A percentile compares a stretch with the other conserved stretches of the same genome.
Evolutionary conservation across 83 land plant genomes (phyloP).

Genomic region (Picea mariana): DNA sequence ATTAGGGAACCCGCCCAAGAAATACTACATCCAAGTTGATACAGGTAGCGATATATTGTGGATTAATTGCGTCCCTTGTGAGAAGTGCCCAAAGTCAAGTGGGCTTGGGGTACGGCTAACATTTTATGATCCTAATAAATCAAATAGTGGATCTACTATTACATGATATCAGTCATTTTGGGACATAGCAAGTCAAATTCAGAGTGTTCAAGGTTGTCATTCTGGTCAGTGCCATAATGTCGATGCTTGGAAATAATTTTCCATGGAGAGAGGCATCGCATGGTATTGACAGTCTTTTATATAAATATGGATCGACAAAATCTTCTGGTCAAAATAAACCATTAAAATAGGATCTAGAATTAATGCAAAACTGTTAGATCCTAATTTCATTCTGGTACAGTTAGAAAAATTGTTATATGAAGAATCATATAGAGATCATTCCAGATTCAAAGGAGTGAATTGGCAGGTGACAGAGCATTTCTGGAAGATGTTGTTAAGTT

Average conservation of each 20-base stretch:
- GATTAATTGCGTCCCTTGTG: constrained; percentile 64
- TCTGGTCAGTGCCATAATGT: constrained; percentile 41
- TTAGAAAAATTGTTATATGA: too few species aligned
- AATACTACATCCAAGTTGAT: constrained; percentile 65
- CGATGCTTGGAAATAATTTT: neutral
- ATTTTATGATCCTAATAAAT: constrained; percentile 42
- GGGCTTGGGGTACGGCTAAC: constrained; percentile 59
- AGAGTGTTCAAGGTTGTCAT: constrained; percentile 32
- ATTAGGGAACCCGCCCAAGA: constrained; percentile 54
- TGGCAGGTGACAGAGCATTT: too few species aligned
- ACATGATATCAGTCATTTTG: constrained; percentile 55
- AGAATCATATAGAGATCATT: too few species aligned
- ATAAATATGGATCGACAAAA: too few species aligned
- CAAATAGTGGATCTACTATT: constrained; percentile 37
- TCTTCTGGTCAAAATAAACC: too few species aligned
- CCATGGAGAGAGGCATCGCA: too few species aligned
- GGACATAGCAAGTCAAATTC: constrained; percentile 17
- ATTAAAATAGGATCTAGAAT: too few species aligned
- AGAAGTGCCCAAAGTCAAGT: constrained; percentile 49
- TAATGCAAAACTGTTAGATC: too few species aligned
- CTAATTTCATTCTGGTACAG: too few species aligned
- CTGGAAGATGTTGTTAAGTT: too few species aligned
- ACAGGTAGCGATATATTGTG: constrained; percentile 66
- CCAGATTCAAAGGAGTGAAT: too few species aligned
- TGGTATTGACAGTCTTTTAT: too few species aligned